Conservation (phyloP, 371 early-diverging fungal species). For the Syncephalastrum racemosum region DNA sequence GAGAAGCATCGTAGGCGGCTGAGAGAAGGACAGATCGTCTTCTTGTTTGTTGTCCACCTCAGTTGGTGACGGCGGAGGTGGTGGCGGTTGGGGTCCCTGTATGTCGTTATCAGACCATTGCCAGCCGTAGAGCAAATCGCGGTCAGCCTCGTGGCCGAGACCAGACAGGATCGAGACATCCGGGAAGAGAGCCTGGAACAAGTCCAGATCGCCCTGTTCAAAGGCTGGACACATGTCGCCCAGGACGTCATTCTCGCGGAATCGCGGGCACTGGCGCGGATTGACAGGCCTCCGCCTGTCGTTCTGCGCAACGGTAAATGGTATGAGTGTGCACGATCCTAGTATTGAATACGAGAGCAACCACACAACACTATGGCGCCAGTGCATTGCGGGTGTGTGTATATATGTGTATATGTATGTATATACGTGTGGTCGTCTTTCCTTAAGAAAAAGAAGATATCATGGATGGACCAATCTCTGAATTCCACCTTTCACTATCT, state of each 20-base stretch:
- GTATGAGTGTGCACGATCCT: not conserved
- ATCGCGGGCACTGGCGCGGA: constrained; percentile 22
- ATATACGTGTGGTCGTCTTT: too few relatives aligned
- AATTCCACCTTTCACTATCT: too few relatives aligned
- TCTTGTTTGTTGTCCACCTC: too few relatives aligned
- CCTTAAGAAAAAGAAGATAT: too few relatives aligned
- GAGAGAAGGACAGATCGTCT: too few relatives aligned
- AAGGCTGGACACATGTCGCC: constrained; percentile 25
- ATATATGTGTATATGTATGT: too few relatives aligned
- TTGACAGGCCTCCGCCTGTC: not conserved
- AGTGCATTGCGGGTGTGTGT: too few relatives aligned
- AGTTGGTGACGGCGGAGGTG: not conserved
- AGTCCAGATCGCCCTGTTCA: constrained; percentile 20
- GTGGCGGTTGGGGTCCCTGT: not conserved
- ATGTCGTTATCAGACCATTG: constrained; percentile 1
- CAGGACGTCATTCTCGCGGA: constrained; percentile 21
- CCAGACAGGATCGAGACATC: constrained; percentile 19
- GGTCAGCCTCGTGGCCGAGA: constrained; percentile 13
- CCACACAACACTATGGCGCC: too few relatives aligned
- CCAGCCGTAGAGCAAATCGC: constrained; percentile 4
- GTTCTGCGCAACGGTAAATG: not conserved
- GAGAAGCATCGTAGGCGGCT: too few relatives aligned
- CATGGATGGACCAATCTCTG: too few relatives aligned
- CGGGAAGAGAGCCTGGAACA: constrained; percentile 18
- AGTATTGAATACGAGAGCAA: too few relatives aligned